Evolutionary conservation across 305 asterid species (phyloP), one percentile per base, ranked within the genome.

Genomic region (Rubia tinctorum): DNA sequence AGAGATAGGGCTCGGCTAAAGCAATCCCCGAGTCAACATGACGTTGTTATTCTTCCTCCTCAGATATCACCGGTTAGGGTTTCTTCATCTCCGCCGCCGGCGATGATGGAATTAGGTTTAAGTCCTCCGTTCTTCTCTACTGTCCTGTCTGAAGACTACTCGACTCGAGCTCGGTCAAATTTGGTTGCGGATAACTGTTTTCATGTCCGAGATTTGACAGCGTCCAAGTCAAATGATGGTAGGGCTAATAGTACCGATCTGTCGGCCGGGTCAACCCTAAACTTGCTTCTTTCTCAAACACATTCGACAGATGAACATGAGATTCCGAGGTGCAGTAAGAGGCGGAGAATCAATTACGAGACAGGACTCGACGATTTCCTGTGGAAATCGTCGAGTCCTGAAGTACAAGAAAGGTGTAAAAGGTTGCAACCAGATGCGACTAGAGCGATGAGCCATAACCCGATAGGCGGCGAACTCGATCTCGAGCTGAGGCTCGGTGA

Each of bases 401-500:
- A 75, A 74, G 80, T 76, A 49, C 76, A 73, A 62, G 91, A 1
- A 85, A 82, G 69, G 82, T 81, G 60, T 69, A 83, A 80, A 72
- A 55, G 27, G 68, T 9, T 25, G 17, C 45, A 4, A 39, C 7
- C 55, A 60, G 30, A 43, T 72, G 66, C 47, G 71, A 15, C 60
- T 40, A 71, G 59, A 42, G 18, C 82, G 7, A 0, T 23, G 65
- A 62, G 71, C 69, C 77, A 85, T 55, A 77, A 60, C 42, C 53
- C 84, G 0, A 63, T 47, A 14, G 92, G 90, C 62, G 97, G 85
- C 34, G 60, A 55, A 55, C 68, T 91, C 82, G 97, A 93, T 88
- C 98, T 93, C 58, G 98, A 93, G 83, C 83, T 93, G 22, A 90
- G 94, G 94, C 97, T 93, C 42, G 98, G 98, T 45, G 86, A 81